Conservation (phyloP, 148 eudicot genomes). For the Camellia lanceoleosa region DNA sequence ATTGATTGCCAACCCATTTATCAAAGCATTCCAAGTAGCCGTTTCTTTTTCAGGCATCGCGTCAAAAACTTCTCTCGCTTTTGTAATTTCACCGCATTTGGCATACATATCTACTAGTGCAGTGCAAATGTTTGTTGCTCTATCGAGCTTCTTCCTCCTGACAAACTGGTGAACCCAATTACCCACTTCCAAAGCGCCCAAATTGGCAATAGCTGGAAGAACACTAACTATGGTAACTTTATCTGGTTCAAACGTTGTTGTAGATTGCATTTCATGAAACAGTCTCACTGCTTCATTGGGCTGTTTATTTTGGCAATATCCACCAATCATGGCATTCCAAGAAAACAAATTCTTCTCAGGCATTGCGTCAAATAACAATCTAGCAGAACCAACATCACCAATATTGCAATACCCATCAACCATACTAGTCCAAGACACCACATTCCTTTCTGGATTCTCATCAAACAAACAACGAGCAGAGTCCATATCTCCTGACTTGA, state of each 20-base stretch:
- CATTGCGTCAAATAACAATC: slow-evolving; percentile 60
- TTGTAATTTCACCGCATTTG: slow-evolving; percentile 69
- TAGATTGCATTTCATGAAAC: slow-evolving; percentile 50
- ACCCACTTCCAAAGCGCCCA: slow-evolving; percentile 81
- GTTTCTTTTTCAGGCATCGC: slow-evolving; percentile 39
- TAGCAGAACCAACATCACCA: slow-evolving; percentile 47
- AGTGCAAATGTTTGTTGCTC: slow-evolving; percentile 56
- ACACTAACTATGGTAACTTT: slow-evolving; percentile 62
- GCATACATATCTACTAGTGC: slow-evolving; percentile 82
- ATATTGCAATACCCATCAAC: slow-evolving; percentile 61
- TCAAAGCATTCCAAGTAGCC: slow-evolving; percentile 74
- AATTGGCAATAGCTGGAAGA: slow-evolving; percentile 79
- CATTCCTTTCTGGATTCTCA: slow-evolving; percentile 54
- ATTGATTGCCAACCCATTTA: slow-evolving; percentile 79
- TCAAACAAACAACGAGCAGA: slow-evolving; percentile 49
- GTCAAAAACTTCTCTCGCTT: slow-evolving; percentile 54
- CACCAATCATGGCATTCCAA: slow-evolving; percentile 83
- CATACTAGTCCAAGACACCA: slow-evolving; percentile 72
- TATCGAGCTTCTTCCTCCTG: slow-evolving; percentile 50
- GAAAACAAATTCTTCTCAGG: slow-evolving; percentile 59
- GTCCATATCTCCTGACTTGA: slow-evolving; percentile 59
- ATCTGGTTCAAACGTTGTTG: slow-evolving; percentile 55
- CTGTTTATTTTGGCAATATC: slow-evolving; percentile 59
- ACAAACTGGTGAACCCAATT: slow-evolving; percentile 63
- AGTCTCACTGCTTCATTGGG: slow-evolving; percentile 58